Percentiles rank a stretch among this genome's conserved stretches.
phyloP scores from a whole-genome alignment of 768 basidiomycete genomes.

The Dendrothele bispora region DNA sequence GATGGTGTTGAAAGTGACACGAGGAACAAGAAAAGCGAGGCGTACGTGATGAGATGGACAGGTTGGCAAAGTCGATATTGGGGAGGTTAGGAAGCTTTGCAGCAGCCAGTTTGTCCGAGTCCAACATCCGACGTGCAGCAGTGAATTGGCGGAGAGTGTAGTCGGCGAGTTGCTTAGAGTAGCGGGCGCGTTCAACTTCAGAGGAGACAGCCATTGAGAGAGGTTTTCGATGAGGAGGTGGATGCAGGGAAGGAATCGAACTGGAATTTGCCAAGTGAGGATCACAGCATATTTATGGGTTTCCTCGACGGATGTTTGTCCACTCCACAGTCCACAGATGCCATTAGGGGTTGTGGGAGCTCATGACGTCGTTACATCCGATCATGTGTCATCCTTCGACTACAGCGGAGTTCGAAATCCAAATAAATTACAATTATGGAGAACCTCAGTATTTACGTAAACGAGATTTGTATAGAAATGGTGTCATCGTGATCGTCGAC shows the following conservation, averaged over 20 bases:
- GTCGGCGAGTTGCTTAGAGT: slow-evolving; percentile 47
- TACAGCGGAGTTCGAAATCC: neutral
- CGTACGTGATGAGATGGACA: too few species aligned
- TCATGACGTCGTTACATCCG: neutral
- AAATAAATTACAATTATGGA: neutral
- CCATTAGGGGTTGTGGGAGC: neutral
- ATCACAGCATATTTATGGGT: neutral
- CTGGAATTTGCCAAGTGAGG: neutral
- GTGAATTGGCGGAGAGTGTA: slow-evolving; percentile 49
- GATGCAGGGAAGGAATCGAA: slow-evolving; percentile 3
- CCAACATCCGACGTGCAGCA: slow-evolving; percentile 28
- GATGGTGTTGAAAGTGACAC: too few species aligned
- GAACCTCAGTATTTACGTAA: neutral
- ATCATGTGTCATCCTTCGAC: neutral
- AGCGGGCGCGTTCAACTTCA: slow-evolving; percentile 32
- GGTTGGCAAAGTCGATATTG: too few species aligned
- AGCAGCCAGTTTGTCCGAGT: slow-evolving; percentile 29
- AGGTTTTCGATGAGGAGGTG: slow-evolving; percentile 11
- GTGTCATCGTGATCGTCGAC: slow-evolving; percentile 25
- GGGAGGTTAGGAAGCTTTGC: slow-evolving; percentile 43
- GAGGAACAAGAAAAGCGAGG: too few species aligned
- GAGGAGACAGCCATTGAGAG: slow-evolving; percentile 23
- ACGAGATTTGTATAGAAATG: neutral
- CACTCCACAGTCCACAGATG: neutral
- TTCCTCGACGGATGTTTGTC: neutral